phyloP scores from a whole-genome alignment of 495 filamentous ascomycete genomes.

The Mytilinidion resinicola region DNA sequence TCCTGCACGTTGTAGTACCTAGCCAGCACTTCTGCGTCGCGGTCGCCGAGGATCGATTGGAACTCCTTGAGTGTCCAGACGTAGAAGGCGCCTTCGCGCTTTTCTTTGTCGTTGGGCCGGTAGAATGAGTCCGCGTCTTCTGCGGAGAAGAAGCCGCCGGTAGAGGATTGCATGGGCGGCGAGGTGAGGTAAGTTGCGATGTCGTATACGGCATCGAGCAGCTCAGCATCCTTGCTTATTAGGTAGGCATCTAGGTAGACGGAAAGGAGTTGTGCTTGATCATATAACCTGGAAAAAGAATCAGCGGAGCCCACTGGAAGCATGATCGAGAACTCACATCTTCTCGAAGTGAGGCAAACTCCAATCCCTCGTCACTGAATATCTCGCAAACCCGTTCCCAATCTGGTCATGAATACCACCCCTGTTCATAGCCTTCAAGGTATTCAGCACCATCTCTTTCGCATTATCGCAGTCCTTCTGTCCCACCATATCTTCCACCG shows the following conservation, averaged over 20 bases:
- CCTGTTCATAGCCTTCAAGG: conserved; percentile 72
- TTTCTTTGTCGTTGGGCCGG: conserved; percentile 67
- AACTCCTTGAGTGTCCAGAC: conserved; percentile 90
- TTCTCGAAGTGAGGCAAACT: conserved; percentile 94
- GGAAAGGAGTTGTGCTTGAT: conserved; percentile 82
- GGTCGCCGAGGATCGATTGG: conserved; percentile 64
- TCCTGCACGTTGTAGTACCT: conserved; percentile 81
- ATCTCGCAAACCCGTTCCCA: conserved; percentile 83
- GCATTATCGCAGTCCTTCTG: conserved; percentile 69
- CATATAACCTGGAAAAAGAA: conserved; percentile 55
- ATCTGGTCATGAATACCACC: conserved; percentile 91
- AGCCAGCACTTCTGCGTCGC: conserved; percentile 67
- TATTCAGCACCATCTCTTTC: conserved; percentile 72
- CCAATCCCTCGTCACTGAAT: conserved; percentile 89
- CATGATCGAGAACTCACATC: conserved; percentile 48
- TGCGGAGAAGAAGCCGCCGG: conserved; percentile 78
- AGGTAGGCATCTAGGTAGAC: conserved; percentile 87
- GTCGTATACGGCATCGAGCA: conserved; percentile 76
- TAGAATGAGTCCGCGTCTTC: conserved; percentile 91
- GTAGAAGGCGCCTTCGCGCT: conserved; percentile 91
- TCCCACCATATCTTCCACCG: conserved; percentile 80
- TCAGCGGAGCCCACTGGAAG: neutral
- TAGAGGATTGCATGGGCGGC: conserved; percentile 55
- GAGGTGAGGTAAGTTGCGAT: conserved; percentile 75
- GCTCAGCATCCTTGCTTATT: conserved; percentile 58